These are phyloP conservation scores for Areca catechu DNA, from an alignment of 176 grass and related monocot species.

Conservation along the genomic window DNA sequence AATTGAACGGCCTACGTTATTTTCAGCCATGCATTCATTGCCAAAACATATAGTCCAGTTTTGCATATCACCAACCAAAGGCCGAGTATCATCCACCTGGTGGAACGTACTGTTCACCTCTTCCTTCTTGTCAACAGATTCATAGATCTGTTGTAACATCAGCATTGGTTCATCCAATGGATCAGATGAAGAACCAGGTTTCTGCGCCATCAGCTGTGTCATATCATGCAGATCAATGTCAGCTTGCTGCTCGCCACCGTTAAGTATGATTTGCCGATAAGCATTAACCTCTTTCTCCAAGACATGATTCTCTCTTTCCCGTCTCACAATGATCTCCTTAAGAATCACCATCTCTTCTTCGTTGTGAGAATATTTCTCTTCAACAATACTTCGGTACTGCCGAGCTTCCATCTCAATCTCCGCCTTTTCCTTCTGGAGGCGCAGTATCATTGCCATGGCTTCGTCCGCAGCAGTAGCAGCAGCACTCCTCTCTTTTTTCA, in stretches of 20 bases:
- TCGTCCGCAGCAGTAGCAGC: constrained; percentile 66
- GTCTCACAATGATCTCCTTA: constrained; percentile 59
- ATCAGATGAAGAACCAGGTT: background rate
- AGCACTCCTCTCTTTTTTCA: constrained; percentile 83
- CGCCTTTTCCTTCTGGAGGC: constrained; percentile 87
- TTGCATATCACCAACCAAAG: background rate
- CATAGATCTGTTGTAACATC: constrained; percentile 4
- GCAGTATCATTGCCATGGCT: constrained; percentile 96
- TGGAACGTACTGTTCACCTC: background rate
- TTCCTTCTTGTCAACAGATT: constrained; percentile 13
- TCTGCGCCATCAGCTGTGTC: background rate
- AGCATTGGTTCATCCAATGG: constrained; percentile 6
- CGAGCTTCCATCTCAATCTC: constrained; percentile 61
- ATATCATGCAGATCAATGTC: constrained; percentile 24
- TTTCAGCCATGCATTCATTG: background rate
- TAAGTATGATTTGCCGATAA: constrained; percentile 40
- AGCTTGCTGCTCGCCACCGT: background rate
- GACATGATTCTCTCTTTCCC: constrained; percentile 51
- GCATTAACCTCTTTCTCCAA: constrained; percentile 64
- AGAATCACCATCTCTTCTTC: constrained; percentile 75
- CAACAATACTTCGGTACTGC: constrained; percentile 49
- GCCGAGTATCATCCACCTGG: background rate
- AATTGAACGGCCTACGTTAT: background rate
- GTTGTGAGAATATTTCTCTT: constrained; percentile 68
- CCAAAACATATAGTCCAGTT: background rate